A percentile compares a stretch with the other conserved stretches of the same genome.
Conservation (phyloP, 1,139 yeast genomes). For the Saccharomycopsis hybrid region DNA sequence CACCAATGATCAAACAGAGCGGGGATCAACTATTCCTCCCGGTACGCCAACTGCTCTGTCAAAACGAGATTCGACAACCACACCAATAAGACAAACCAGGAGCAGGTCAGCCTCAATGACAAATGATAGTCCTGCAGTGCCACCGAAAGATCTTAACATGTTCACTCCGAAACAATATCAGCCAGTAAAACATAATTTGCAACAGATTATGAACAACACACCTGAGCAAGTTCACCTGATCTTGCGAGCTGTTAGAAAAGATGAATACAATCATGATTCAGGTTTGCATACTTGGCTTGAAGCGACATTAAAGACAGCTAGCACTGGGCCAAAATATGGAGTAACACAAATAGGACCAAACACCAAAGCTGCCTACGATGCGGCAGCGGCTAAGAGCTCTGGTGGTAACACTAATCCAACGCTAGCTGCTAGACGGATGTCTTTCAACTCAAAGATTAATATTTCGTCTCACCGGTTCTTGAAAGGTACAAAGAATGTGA, state of each 20-base stretch:
- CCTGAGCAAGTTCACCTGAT: slow-evolving; percentile 17
- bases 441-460: slow-evolving; percentile 18
- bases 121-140: slow-evolving; percentile 22
- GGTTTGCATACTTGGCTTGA: slow-evolving; percentile 20
- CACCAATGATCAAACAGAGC: too few species aligned
- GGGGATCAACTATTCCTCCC: too few species aligned
- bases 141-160: slow-evolving; percentile 16
- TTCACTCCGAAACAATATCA: slow-evolving; percentile 9
- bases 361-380: slow-evolving; percentile 18
- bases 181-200: slow-evolving; percentile 16
- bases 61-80: too few species aligned
- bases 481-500: slow-evolving; percentile 19
- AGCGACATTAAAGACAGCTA: slow-evolving; percentile 10
- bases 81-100: too few species aligned
- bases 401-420: slow-evolving; percentile 1
- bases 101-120: too few species aligned
- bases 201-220: slow-evolving; percentile 7
- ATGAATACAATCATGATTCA: slow-evolving; percentile 18
- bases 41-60: too few species aligned
- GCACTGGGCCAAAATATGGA: neutral
- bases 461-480: slow-evolving; percentile 18
- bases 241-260: slow-evolving; percentile 15
- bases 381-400: slow-evolving; percentile 13
- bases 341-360: slow-evolving; percentile 15
- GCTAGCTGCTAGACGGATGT: slow-evolving; percentile 17